A percentile compares a stretch with the other conserved stretches of the same genome.
Evolutionary conservation across 176 grass and related monocot species (phyloP).

Genomic region (Zizania latifolia): DNA sequence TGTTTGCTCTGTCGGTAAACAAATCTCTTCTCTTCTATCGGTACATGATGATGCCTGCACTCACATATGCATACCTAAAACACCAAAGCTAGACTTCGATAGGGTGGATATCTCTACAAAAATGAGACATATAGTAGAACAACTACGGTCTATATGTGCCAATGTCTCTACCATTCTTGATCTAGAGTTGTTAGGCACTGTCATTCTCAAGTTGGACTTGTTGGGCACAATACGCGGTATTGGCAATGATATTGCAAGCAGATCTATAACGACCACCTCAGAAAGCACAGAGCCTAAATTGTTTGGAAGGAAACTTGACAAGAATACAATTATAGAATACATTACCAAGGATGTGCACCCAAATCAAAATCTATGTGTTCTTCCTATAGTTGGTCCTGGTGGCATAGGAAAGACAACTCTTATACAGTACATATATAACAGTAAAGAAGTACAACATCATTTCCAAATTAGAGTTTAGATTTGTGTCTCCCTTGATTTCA

Average conservation of each 20-base stretch:
- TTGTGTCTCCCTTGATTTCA: slow-evolving; percentile 34
- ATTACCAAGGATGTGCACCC: neutral
- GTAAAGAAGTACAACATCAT: neutral
- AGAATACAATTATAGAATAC: neutral
- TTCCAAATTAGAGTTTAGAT: slow-evolving; percentile 28
- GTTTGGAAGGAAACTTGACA: neutral
- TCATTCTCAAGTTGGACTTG: too few relatives aligned
- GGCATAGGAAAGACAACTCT: slow-evolving; percentile 51
- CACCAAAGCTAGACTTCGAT: neutral
- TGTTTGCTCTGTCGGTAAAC: neutral
- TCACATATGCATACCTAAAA: too few relatives aligned
- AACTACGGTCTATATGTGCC: neutral
- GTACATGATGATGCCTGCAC: too few relatives aligned
- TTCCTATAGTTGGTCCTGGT: slow-evolving; percentile 35
- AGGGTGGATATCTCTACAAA: neutral
- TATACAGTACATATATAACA: slow-evolving; percentile 22
- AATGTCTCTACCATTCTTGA: neutral
- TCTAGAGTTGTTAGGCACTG: too few relatives aligned
- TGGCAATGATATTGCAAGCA: neutral
- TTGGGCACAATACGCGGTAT: too few relatives aligned
- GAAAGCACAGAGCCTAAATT: neutral
- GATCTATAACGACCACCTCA: neutral
- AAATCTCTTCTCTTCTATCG: neutral
- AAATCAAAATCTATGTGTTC: neutral
- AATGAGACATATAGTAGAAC: neutral